Base-by-base conservation (phyloP, 805 yeast genomes). In the Pichia insulana region DNA sequence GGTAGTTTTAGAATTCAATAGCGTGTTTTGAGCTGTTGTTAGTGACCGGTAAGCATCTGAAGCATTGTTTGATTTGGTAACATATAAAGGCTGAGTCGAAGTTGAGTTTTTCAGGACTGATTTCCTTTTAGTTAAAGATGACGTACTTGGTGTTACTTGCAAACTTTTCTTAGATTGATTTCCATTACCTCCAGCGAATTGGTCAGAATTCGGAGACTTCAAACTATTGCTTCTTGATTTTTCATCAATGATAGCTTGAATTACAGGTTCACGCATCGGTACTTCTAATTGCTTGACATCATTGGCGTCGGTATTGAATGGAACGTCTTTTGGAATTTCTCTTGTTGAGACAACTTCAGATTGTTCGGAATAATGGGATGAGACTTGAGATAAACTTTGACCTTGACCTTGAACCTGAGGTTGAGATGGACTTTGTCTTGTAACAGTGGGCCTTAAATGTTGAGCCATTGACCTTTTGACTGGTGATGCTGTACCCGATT, bases 21-120 rank as follows among this genome's bases (percentile, higher is more conserved):
- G 69, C 0, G 92, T 83, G 57, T 83, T 83, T 54, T 83, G 88
- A 1, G 89, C 89, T 0, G 92, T 83, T 1, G 89, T 71, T 41
- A 80, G 60, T 0, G 85, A 78, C 35, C 81, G 55, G 51, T 81
- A 81, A 0, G 84, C 87, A 45, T 71, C 73, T 22, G 73, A 73
- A 0, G 85, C 84, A 13, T 36, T 40, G 16, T 28, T 33, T 2
- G 82, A 68, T 4, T 65, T 56, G 10, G 45, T 28, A 40, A 30
- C 3, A 31, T 39, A 48, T 26, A 47, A 30, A 0, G 62, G 50
- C n/a, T 54, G 43, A 2, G 50, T 30, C 16, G 31, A 41, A 11
- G 37, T 48, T 35, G 57, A 38, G 34, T 59, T 61, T 39, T 75
- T 75, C 67, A 75, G 63, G 15, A 76, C 80, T 1, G 79, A 73